Percentiles rank a stretch among this genome's conserved stretches.
phyloP scores from a whole-genome alignment of 345 rosid genomes.

The Salix udensis region DNA sequence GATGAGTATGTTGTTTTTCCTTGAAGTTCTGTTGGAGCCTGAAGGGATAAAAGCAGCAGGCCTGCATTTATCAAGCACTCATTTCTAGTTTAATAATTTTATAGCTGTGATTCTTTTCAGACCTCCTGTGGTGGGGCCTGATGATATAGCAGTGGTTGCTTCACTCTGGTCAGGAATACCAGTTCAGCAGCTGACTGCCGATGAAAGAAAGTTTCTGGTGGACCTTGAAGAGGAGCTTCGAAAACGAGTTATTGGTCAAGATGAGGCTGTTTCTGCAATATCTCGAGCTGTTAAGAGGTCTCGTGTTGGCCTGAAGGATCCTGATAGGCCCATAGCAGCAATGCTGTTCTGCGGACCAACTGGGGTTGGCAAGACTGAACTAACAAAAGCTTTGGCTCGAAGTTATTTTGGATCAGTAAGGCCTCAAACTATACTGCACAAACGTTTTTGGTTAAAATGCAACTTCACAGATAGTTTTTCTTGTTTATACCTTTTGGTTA shows the following conservation, averaged over 20 bases:
- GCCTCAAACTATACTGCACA: slow-evolving; percentile 4
- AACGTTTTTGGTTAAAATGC: too few species aligned
- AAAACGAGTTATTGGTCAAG: slow-evolving; percentile 87
- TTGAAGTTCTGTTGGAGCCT: slow-evolving; percentile 3
- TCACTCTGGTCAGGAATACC: slow-evolving; percentile 98
- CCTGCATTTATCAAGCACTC: slow-evolving; percentile 1
- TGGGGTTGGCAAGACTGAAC: slow-evolving; percentile 96
- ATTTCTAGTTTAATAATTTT: slow-evolving; percentile 2
- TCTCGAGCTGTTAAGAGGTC: slow-evolving; percentile 98
- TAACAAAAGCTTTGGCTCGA: slow-evolving; percentile 82
- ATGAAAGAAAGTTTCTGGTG: slow-evolving; percentile 71
- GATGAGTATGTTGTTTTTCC: slow-evolving; percentile 55
- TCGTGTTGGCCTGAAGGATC: slow-evolving; percentile 83
- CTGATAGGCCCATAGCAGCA: slow-evolving; percentile 87
- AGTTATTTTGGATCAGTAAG: slow-evolving; percentile 89
- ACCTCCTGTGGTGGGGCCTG: slow-evolving; percentile 68
- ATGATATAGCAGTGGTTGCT: slow-evolving; percentile 92
- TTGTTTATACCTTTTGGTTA: background rate
- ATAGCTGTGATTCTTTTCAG: slow-evolving; percentile 44
- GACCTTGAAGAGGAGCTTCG: slow-evolving; percentile 79
- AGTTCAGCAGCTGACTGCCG: slow-evolving; percentile 90
- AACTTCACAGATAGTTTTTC: background rate
- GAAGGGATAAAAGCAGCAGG: slow-evolving; percentile 3
- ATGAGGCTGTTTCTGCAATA: slow-evolving; percentile 84
- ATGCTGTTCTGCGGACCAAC: slow-evolving; percentile 99